Conservation (phyloP, 306 rosid species). For the Fagus crenata region DNA sequence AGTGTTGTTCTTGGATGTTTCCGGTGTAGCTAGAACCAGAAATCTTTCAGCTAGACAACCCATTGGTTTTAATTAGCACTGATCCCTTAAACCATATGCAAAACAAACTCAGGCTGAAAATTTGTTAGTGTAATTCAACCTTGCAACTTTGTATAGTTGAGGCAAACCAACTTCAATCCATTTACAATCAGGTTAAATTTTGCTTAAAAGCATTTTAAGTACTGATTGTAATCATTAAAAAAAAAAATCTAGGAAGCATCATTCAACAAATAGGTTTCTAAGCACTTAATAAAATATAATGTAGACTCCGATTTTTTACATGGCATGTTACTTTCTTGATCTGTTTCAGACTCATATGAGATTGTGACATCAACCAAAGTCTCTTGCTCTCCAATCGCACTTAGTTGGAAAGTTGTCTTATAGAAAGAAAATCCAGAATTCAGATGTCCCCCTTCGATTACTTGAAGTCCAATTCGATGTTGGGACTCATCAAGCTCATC, state of each 20-base stretch:
- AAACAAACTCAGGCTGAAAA: too few species aligned
- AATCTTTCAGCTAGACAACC: too few species aligned
- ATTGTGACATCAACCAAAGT: slow-evolving; percentile 53
- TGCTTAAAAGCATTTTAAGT: too few species aligned
- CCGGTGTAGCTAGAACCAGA: too few species aligned
- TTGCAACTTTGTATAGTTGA: too few species aligned
- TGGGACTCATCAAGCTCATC: slow-evolving; percentile 47
- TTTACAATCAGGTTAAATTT: too few species aligned
- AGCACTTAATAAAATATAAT: slow-evolving; percentile 36
- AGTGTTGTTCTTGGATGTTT: too few species aligned
- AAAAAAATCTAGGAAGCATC: not conserved
- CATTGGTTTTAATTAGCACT: too few species aligned
- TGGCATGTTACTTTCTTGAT: slow-evolving; percentile 32
- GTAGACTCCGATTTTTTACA: slow-evolving; percentile 34
- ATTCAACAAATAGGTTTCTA: slow-evolving; percentile 42
- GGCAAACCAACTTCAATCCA: too few species aligned
- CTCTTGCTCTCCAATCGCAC: slow-evolving; percentile 27
- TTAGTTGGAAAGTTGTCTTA: slow-evolving; percentile 47
- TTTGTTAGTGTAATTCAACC: too few species aligned
- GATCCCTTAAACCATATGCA: too few species aligned
- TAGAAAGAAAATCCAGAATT: slow-evolving; percentile 52
- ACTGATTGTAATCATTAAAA: too few species aligned
- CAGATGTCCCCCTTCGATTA: slow-evolving; percentile 58
- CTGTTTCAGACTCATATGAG: slow-evolving; percentile 43
- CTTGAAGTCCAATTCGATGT: slow-evolving; percentile 53